Evolutionary conservation across 1,284 basidiomycete species (phyloP).

Genomic region (Melampsora allii-populina): DNA sequence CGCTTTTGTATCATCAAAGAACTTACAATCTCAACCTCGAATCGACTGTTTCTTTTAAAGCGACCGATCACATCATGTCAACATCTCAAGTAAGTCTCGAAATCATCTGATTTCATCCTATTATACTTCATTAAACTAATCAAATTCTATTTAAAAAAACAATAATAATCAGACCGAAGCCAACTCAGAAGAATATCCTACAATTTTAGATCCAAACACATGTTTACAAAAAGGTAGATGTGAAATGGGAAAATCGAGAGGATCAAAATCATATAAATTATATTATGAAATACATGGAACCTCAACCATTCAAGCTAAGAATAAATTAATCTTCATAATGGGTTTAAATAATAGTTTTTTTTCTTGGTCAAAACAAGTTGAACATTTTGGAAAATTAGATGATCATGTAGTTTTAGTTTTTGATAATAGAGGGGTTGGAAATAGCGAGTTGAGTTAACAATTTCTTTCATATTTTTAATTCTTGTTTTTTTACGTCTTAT

Average conservation of each 20-base stretch:
- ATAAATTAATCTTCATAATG: slow-evolving; percentile 53
- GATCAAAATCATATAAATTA: slow-evolving; percentile 47
- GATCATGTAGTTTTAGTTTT: slow-evolving; percentile 67
- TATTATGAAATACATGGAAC: slow-evolving; percentile 53
- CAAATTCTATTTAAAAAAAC: too few species aligned
- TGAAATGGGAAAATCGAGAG: background rate
- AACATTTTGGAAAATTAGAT: slow-evolving; percentile 50
- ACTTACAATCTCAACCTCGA: too few species aligned
- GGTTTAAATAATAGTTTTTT: slow-evolving; percentile 54
- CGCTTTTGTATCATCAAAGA: too few species aligned
- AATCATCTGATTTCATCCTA: too few species aligned
- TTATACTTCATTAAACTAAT: too few species aligned
- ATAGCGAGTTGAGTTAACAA: slow-evolving; percentile 57
- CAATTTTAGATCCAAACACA: slow-evolving; percentile 20
- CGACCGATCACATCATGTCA: too few species aligned
- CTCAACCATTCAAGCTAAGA: slow-evolving; percentile 47
- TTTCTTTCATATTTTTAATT: background rate
- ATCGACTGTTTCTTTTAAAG: too few species aligned
- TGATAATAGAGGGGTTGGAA: slow-evolving; percentile 82
- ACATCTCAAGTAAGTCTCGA: too few species aligned
- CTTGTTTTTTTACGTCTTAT: background rate
- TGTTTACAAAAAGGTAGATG: slow-evolving; percentile 36
- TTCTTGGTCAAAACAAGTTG: slow-evolving; percentile 52
- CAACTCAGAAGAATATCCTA: background rate
- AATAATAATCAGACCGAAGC: background rate